Base-by-base conservation (phyloP, 306 rosid species). In the Fragaria ananassa region DNA sequence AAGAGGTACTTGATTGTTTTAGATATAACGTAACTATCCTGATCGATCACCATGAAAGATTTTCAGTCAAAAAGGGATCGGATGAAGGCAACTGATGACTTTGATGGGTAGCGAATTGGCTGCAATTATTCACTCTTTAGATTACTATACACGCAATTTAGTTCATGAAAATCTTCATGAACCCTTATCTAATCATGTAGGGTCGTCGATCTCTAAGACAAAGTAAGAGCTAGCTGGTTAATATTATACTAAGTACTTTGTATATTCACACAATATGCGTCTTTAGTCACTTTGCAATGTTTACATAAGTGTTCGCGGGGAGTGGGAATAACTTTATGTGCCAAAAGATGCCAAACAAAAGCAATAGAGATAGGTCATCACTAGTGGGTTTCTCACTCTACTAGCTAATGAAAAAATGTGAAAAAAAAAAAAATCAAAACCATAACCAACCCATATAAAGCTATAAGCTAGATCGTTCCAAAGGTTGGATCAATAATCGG, bases 311-410 rank as follows among this genome's bases (percentile, higher is more conserved):
- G 51, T 76, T 76, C 25, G 41, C 67, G 77, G 82, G 73, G 73
- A 69, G 84, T 83, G 90, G 89, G 82, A 83, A 76, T 84, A 77
- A 74, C 76, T 76, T 88, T 83, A 67, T 10, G 72, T 25, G 78
- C 74, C 75, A 45, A 80, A 80, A 82, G 76, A 57, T 47, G 80
- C 83, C 69, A 80, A 84, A 73, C 77, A 70, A 80, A 81, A 83
- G 85, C 88, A 75, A 77, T 57, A 76, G 86, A 80, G 80, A 84
- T 17, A 19, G 25, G 1, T 18, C 45, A 64, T 69, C 74, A 23
- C 75, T 57, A 71, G 71, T 78, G 83, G 85, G 68, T 56, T 62
- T 71, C 21, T 62, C 68, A 14, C 71, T 69, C 77, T 44, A 63
- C 18, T 74, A 60, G 61, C 81, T 13, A 56, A 53, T 81, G 74